Evolutionary conservation across 2,329 filamentous ascomycete genomes (phyloP), one percentile per base, ranked within the genome.

Genomic region (Rutstroemia sp.): DNA sequence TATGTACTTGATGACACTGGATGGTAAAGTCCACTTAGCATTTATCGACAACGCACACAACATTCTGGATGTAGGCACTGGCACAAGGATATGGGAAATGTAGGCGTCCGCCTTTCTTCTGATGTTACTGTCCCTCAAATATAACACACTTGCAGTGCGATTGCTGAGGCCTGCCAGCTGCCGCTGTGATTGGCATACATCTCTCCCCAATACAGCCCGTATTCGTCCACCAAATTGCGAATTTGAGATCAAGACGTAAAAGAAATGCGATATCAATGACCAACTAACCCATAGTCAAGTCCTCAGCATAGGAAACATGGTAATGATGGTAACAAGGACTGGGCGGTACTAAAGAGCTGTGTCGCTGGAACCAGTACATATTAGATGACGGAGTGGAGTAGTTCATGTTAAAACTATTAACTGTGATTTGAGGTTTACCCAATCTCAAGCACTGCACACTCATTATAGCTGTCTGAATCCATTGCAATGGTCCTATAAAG

Each of bases 161-260:
- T 64, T 55, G 63, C 65, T 1, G 59, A 65, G 38, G 54, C 61
- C 8, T 67, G 67, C 42, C 67, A 70, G 6, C 61, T 14, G 65
- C 66, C 6, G 48, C 61, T 49, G 67, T 70, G 4, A 62, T 63
- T 25, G 66, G 63, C 27, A 67, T 60, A 39, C 66, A 70, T 42
- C 59, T 70, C 8, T 68, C 67, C 3, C 65, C 65, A 12, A 67
- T 70, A 9, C 66, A 70, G 54, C 66, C 67, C 1, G 71, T 71
- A 7, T 77, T 77, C 66, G 75, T 84, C 8, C 81, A 1, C 72
- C 75, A 41, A 87, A 87, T 61, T 79, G 82, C 59, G 74, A 77
- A 50, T 87, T 87, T 62, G 75, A 84, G 49, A 77, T 87, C 46
- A 83, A 4, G 63, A 68, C 45, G 62, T 69, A 0, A 49, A 59